A percentile compares a stretch with the other conserved stretches of the same genome.
phyloP scores from a whole-genome alignment of 1,284 basidiomycete species.

The Exsudoporus floridanus region DNA sequence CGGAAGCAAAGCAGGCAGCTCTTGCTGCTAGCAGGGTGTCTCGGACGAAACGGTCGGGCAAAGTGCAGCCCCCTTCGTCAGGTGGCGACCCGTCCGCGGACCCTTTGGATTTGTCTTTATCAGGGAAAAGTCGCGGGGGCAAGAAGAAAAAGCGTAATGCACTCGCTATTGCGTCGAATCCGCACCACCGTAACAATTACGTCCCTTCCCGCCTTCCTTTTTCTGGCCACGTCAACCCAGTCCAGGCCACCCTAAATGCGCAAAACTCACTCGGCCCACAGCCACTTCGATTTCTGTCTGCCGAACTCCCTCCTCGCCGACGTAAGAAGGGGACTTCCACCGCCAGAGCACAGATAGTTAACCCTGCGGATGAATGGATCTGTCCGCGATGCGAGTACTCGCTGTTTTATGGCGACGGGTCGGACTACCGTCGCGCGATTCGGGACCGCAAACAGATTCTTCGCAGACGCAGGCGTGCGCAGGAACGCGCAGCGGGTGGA shows the following conservation, averaged over 20 bases:
- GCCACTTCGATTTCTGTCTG: constrained; percentile 64
- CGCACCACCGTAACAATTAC: constrained; percentile 87
- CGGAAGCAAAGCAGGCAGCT: constrained; percentile 44
- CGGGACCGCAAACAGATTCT: constrained; percentile 78
- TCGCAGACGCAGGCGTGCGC: constrained; percentile 67
- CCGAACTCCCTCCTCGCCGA: constrained; percentile 59
- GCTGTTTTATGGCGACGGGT: constrained; percentile 78
- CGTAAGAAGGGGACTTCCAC: constrained; percentile 30
- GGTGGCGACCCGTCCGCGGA: constrained; percentile 38
- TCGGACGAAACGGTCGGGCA: constrained; percentile 43
- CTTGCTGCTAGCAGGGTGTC: constrained; percentile 24
- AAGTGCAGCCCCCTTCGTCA: constrained; percentile 34
- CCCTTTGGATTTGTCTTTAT: constrained; percentile 40
- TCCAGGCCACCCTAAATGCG: constrained; percentile 40
- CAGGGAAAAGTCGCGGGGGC: constrained; percentile 41
- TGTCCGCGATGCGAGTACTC: constrained; percentile 87
- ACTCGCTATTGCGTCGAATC: constrained; percentile 84
- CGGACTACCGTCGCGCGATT: constrained; percentile 62
- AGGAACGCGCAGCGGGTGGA: constrained; percentile 68
- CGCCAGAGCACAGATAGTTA: constrained; percentile 45
- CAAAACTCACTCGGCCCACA: constrained; percentile 56
- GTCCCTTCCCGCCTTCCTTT: constrained; percentile 75
- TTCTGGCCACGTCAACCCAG: constrained; percentile 44
- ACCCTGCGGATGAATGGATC: constrained; percentile 82
- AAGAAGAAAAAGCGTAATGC: constrained; percentile 91